A percentile compares a stretch with the other conserved stretches of the same genome.
These are phyloP conservation scores for Fraxinus americana DNA, from an alignment of 257 asterid genomes.

Conservation along the genomic window DNA sequence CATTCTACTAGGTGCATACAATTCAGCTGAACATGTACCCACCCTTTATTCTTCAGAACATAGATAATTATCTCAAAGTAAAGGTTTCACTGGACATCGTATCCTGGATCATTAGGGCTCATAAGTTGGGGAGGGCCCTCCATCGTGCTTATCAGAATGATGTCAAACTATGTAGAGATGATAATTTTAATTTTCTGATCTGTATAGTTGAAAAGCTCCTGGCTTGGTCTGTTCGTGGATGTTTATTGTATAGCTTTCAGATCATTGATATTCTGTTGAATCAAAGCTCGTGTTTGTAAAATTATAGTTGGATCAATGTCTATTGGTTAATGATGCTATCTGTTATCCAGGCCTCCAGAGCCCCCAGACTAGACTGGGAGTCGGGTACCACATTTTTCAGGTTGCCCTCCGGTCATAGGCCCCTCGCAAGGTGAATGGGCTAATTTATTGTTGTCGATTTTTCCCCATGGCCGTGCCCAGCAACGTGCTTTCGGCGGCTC, in stretches of 20 bases:
- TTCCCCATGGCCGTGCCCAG: too few relatives aligned
- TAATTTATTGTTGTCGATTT: too few relatives aligned
- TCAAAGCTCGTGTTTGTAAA: background rate
- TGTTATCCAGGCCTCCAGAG: too few relatives aligned
- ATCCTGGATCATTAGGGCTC: background rate
- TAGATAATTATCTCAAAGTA: background rate
- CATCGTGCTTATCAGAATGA: background rate
- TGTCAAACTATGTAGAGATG: background rate
- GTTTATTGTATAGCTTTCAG: background rate
- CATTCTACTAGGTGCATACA: slow-evolving; percentile 2
- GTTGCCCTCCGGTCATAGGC: too few relatives aligned
- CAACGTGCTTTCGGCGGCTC: too few relatives aligned
- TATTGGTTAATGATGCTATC: too few relatives aligned
- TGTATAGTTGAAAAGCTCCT: background rate
- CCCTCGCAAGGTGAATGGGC: too few relatives aligned
- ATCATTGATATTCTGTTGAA: background rate
- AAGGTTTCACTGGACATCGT: background rate
- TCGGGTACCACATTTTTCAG: too few relatives aligned
- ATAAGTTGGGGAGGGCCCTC: background rate
- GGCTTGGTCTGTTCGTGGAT: background rate
- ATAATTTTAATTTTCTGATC: background rate
- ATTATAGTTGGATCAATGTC: background rate
- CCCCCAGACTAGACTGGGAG: too few relatives aligned
- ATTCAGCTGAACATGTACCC: slow-evolving; percentile 11
- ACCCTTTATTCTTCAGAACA: background rate